Evolutionary conservation across 495 filamentous ascomycete species (phyloP).

Genomic region (Parathielavia hyrcaniae): DNA sequence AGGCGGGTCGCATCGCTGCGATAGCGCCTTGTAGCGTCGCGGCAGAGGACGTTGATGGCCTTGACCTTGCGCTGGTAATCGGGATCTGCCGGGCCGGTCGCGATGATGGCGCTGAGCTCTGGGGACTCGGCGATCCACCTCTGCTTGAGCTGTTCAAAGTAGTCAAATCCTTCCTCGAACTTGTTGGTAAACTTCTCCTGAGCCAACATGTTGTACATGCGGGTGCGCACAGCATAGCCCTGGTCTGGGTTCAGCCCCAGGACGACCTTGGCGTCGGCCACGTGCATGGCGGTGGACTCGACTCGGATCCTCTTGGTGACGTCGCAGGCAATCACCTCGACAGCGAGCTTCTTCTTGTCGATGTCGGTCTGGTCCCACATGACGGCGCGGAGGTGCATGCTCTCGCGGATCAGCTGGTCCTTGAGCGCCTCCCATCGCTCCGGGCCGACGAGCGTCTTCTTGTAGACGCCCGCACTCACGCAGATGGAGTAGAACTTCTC

Average conservation of each 20-base stretch:
- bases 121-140: constrained; percentile 58
- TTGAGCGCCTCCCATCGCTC: constrained; percentile 70
- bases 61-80: constrained; percentile 52
- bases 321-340: constrained; percentile 75
- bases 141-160: constrained; percentile 64
- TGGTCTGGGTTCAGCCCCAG: constrained; percentile 68
- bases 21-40: constrained; percentile 70
- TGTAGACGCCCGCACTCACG: constrained; percentile 56
- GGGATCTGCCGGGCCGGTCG: constrained; percentile 48
- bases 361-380: constrained; percentile 51
- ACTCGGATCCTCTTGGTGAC: constrained; percentile 74
- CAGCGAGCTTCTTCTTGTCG: constrained; percentile 46
- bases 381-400: constrained; percentile 57
- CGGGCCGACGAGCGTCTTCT: constrained; percentile 66
- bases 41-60: constrained; percentile 61
- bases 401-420: constrained; percentile 59
- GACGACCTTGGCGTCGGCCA: constrained; percentile 66
- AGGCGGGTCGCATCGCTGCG: constrained; percentile 52
- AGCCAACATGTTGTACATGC: constrained; percentile 62
- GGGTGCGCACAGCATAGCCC: constrained; percentile 56
- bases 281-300: constrained; percentile 54
- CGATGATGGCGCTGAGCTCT: constrained; percentile 53
- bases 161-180: constrained; percentile 61
- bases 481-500: constrained; percentile 66
- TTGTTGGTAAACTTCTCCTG: constrained; percentile 68